Conservation (phyloP, 176 grass and related monocot genomes). For the Phragmites australis region DNA sequence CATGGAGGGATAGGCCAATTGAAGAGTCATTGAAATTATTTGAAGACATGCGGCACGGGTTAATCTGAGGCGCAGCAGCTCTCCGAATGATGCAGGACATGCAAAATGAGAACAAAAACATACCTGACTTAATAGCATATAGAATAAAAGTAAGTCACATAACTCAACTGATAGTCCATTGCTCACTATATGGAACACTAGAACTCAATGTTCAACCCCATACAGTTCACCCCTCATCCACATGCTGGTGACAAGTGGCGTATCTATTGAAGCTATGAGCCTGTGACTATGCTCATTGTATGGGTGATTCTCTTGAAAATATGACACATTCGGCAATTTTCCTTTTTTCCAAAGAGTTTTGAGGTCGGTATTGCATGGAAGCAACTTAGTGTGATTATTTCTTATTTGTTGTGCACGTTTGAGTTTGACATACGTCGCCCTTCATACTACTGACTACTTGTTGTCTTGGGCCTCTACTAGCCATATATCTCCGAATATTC, state of each 20-base stretch:
- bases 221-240: conserved; percentile 82
- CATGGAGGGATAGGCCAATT: conserved; percentile 85
- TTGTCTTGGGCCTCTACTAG: conserved; percentile 77
- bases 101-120: conserved; percentile 98
- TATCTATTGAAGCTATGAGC: conserved; percentile 96
- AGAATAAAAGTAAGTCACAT: conserved; percentile 73
- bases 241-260: conserved; percentile 95
- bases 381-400: conserved; percentile 23
- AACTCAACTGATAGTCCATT: background rate
- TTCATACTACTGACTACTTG: conserved; percentile 89
- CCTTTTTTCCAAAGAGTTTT: conserved; percentile 8
- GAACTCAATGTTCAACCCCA: conserved; percentile 8
- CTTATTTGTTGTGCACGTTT: conserved; percentile 50
- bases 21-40: conserved; percentile 79
- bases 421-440: conserved; percentile 89
- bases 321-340: conserved; percentile 90
- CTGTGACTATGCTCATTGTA: conserved; percentile 87
- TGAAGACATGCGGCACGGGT: conserved; percentile 76
- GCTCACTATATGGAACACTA: conserved; percentile 2
- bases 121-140: conserved; percentile 92
- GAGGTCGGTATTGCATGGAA: background rate
- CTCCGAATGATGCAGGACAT: conserved; percentile 93
- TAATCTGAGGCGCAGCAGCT: conserved; percentile 80
- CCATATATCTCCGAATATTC: conserved; percentile 95
- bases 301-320: conserved; percentile 94